These are phyloP conservation scores for Fusarium sterilihyphosum DNA, from an alignment of 2,329 filamentous ascomycete species.

Conservation along the genomic window DNA sequence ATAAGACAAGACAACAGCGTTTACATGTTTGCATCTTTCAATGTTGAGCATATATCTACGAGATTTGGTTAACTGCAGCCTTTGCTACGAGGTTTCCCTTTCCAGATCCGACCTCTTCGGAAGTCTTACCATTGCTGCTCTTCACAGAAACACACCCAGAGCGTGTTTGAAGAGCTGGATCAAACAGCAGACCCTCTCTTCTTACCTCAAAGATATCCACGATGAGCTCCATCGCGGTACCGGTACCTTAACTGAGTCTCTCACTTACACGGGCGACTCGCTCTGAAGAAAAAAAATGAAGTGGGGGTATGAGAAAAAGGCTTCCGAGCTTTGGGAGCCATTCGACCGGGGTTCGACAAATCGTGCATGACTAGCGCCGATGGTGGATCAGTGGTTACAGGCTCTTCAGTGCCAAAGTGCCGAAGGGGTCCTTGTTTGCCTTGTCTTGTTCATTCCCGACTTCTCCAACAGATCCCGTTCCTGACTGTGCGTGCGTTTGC, in stretches of 20 bases:
- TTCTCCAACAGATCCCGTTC: constrained; percentile 32
- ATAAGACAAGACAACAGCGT: neutral
- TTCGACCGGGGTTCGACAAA: constrained; percentile 43
- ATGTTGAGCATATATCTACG: neutral
- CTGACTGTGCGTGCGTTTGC: constrained; percentile 17
- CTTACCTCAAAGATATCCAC: constrained; percentile 29
- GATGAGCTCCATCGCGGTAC: constrained; percentile 32
- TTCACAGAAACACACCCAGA: constrained; percentile 24
- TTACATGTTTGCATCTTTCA: neutral
- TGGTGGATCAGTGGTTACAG: constrained; percentile 22
- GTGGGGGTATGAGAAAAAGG: constrained; percentile 20
- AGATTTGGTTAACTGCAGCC: constrained; percentile 3
- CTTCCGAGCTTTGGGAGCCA: constrained; percentile 18
- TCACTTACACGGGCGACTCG: constrained; percentile 30
- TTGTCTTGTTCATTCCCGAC: neutral
- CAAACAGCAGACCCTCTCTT: constrained; percentile 33
- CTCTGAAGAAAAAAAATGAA: constrained; percentile 9
- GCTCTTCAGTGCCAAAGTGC: constrained; percentile 40
- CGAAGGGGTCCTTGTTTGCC: constrained; percentile 33
- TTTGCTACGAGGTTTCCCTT: constrained; percentile 20
- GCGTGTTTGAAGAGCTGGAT: constrained; percentile 25
- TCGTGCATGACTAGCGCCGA: constrained; percentile 43
- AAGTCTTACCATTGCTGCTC: neutral
- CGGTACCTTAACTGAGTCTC: constrained; percentile 30
- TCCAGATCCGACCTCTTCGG: constrained; percentile 3